These are phyloP conservation scores for Globisporangium middletonii DNA, from an alignment of 352 stramenopile species.

Conservation along the genomic window DNA sequence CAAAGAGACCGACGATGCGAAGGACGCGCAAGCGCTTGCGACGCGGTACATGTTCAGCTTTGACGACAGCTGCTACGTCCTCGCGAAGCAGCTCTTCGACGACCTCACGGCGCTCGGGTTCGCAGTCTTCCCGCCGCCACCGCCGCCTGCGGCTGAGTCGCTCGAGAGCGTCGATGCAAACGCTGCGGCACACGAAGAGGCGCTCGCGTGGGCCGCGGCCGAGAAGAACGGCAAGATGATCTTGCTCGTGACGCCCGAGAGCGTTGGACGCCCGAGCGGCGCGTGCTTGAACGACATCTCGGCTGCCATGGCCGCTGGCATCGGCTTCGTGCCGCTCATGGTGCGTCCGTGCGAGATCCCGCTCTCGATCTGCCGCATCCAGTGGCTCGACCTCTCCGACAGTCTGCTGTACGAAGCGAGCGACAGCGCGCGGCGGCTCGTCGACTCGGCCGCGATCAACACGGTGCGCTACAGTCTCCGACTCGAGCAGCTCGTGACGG, in stretches of 20 bases:
- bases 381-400: constrained; percentile 76
- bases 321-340: constrained; percentile 71
- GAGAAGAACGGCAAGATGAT: constrained; percentile 67
- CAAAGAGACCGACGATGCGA: not conserved
- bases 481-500: constrained; percentile 44
- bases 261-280: constrained; percentile 53
- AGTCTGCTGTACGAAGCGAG: constrained; percentile 41
- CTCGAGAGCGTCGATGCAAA: constrained; percentile 9
- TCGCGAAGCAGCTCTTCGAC: constrained; percentile 43
- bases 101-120: constrained; percentile 47
- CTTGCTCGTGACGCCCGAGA: constrained; percentile 62
- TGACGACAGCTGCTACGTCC: constrained; percentile 48
- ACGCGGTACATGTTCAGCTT: constrained; percentile 67
- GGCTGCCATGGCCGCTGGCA: constrained; percentile 52
- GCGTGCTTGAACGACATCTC: constrained; percentile 74
- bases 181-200: constrained; percentile 32
- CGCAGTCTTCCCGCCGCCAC: constrained; percentile 27
- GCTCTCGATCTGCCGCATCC: constrained; percentile 74
- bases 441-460: constrained; percentile 30
- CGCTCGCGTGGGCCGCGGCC: constrained; percentile 44
- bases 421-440: constrained; percentile 4
- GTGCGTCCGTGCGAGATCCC: constrained; percentile 71
- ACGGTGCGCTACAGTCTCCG: constrained; percentile 42
- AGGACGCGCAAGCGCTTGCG: constrained; percentile 1
- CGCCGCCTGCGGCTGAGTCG: constrained; percentile 5